Evolutionary conservation across 352 stramenopile genomes (phyloP), one percentile per base, ranked within the genome.

Genomic region (Globisporangium perplexum): DNA sequence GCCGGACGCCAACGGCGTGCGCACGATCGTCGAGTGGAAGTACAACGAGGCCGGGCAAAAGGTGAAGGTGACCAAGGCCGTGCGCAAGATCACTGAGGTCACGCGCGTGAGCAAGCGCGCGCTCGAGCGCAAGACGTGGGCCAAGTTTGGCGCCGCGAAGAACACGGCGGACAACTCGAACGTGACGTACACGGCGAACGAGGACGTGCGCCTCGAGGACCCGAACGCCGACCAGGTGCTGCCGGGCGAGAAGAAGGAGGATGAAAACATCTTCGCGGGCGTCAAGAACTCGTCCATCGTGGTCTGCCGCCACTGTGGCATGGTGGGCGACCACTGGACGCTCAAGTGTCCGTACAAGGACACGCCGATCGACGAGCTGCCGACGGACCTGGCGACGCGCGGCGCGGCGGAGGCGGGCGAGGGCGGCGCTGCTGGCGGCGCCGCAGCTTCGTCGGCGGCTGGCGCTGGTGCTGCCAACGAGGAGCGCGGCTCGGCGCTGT

Each of bases 281-380:
- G 80, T 93, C 63, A 90, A 88, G 73, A 91, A 91, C 71, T 90
- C 78, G 66, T 92, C 79, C 23, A 95, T 95, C 53, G 83, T 95
- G 23, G 82, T 93, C 58, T 95, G 85, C 52, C 85, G 85, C 62
- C 83, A 93, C 73, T 95, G 85, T 87, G 83, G 85, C 50, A 93
- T 95, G 81, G 82, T 93, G 38, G 85, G 85, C 28, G 85, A 95
- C 55, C 85, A 95, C 55, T 95, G 85, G 85, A 95, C 85, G 54
- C 80, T 95, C 65, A 95, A 95, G 70, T 93, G 85, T 79, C 85
- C 85, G 55, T 95, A 95, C 79, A 95, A 93, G 68, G 83, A 95
- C 66, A 90, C 83, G 22, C 76, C 81, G 26, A 72, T 83, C 60
- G 74, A 90, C 47, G 84, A 94, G 58, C 56, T 94, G 53, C 77